Conservation (phyloP, 2,329 filamentous ascomycete species). For the Nemania sp. region DNA sequence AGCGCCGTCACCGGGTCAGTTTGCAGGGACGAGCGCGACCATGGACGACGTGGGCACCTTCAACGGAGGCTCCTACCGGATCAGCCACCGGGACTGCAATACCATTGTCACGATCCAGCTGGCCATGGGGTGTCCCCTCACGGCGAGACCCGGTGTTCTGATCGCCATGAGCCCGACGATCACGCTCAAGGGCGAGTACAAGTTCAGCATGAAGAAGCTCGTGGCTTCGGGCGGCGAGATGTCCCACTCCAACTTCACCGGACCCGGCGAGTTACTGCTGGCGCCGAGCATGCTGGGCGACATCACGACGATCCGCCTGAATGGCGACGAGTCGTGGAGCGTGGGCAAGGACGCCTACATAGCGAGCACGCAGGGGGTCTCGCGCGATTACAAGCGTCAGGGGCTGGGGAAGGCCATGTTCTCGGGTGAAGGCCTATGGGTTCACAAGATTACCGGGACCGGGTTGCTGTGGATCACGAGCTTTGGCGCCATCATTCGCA, state of each 20-base stretch:
- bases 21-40: constrained; percentile 65
- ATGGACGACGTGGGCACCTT: constrained; percentile 93
- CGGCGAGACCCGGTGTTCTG: constrained; percentile 84
- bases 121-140: constrained; percentile 83
- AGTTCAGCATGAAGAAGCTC: constrained; percentile 92
- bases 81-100: constrained; percentile 91
- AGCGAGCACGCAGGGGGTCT: constrained; percentile 81
- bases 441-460: constrained; percentile 81
- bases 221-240: constrained; percentile 81
- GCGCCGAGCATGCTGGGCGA: constrained; percentile 83
- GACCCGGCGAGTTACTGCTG: constrained; percentile 86
- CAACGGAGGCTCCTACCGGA: constrained; percentile 92
- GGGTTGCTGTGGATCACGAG: constrained; percentile 90
- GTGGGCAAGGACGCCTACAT: constrained; percentile 88
- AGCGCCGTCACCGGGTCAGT: constrained; percentile 56
- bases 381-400: constrained; percentile 87
- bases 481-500: constrained; percentile 92
- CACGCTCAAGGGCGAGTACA: constrained; percentile 78
- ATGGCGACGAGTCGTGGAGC: constrained; percentile 75
- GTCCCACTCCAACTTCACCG: constrained; percentile 77
- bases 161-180: constrained; percentile 92
- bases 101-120: constrained; percentile 87
- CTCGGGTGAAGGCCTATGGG: constrained; percentile 87
- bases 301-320: constrained; percentile 77
- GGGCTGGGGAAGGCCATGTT: constrained; percentile 90